phyloP scores from a whole-genome alignment of 1,284 basidiomycete genomes.

The Peniophora sp. region DNA sequence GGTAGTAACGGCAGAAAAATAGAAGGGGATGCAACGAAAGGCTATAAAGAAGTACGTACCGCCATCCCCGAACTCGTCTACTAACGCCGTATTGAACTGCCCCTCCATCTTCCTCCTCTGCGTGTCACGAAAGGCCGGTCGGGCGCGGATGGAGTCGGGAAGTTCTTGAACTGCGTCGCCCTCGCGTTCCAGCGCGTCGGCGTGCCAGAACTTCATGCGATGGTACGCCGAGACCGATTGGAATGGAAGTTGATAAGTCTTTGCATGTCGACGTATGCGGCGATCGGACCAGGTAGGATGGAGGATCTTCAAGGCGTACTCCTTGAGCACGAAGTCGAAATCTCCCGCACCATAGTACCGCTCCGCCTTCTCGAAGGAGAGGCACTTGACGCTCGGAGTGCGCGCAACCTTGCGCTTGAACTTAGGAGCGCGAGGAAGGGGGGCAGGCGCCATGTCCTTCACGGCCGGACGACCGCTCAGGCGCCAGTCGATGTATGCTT shows the following conservation, averaged over 20 bases:
- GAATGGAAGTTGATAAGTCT: not conserved
- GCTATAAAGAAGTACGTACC: too few relatives aligned
- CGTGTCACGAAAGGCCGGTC: not conserved
- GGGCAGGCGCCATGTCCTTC: not conserved
- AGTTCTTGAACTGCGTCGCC: not conserved
- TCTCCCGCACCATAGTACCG: conserved; percentile 4
- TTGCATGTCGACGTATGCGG: too few relatives aligned
- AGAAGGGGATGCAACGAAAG: too few relatives aligned
- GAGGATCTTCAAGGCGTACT: conserved; percentile 1
- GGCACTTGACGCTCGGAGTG: not conserved
- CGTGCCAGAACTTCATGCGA: conserved; percentile 1
- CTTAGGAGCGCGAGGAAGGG: not conserved
- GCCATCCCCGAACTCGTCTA: not conserved
- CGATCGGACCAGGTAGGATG: not conserved
- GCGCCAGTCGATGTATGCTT: conserved; percentile 6
- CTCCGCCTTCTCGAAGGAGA: not conserved
- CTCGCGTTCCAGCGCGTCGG: not conserved
- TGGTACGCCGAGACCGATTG: not conserved
- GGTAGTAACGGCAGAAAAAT: not conserved
- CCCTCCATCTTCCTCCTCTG: not conserved
- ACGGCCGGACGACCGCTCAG: not conserved
- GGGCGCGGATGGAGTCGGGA: not conserved
- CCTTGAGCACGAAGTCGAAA: conserved; percentile 5
- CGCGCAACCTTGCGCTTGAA: not conserved
- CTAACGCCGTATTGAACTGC: not conserved